A percentile compares a stretch with the other conserved stretches of the same genome.
These are phyloP conservation scores for Talaromyces sp. DNA, from an alignment of 2,329 filamentous ascomycete species.

Conservation along the genomic window DNA sequence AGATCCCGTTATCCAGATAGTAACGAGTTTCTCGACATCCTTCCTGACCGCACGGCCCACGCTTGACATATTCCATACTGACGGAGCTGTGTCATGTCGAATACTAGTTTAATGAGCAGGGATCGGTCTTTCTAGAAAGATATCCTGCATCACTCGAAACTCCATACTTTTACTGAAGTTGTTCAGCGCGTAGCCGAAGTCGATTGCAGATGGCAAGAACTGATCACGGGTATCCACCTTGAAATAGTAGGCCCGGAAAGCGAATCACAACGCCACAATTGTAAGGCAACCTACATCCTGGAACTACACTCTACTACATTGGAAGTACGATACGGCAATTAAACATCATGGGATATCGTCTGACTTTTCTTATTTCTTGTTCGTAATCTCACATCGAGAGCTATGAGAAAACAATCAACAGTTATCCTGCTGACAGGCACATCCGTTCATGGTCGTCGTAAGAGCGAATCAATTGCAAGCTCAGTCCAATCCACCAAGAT, in stretches of 20 bases:
- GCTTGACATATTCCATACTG: slow-evolving; percentile 44
- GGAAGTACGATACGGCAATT: background rate
- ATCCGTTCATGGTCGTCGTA: slow-evolving; percentile 33
- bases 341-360: background rate
- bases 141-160: background rate
- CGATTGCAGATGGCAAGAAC: background rate
- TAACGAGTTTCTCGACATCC: slow-evolving; percentile 70
- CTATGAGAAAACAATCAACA: slow-evolving; percentile 17
- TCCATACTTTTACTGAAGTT: background rate
- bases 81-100: slow-evolving; percentile 19
- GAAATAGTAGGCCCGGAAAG: slow-evolving; percentile 10
- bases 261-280: slow-evolving; percentile 13
- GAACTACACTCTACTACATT: background rate
- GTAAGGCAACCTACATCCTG: background rate
- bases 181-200: background rate
- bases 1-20: slow-evolving; percentile 70
- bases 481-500: slow-evolving; percentile 34
- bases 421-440: slow-evolving; percentile 30
- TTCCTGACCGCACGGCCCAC: slow-evolving; percentile 53
- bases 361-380: slow-evolving; percentile 18
- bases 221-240: slow-evolving; percentile 5
- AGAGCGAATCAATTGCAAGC: slow-evolving; percentile 32
- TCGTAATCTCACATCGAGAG: slow-evolving; percentile 16
- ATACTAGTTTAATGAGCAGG: background rate
- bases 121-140: background rate